Evolutionary conservation across 202 grass and related monocot species (phyloP).

Genomic region (Alloteropsis angusta): DNA sequence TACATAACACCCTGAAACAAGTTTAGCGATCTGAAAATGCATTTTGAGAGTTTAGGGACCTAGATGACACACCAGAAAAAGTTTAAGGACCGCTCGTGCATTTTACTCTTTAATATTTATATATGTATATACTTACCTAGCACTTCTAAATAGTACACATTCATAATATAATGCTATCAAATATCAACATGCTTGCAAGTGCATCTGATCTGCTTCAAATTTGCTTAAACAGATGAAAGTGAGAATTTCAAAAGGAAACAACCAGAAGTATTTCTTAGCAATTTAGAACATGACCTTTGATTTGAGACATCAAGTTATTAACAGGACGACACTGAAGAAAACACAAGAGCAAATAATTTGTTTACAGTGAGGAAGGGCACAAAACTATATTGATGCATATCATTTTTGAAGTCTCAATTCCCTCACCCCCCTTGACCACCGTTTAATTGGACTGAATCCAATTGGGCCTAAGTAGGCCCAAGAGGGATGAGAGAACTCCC

Average conservation of each 20-base stretch:
- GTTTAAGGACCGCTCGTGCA: no score
- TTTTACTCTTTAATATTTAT: background rate
- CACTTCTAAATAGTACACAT: background rate
- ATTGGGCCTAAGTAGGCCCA: background rate
- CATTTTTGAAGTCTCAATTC: background rate
- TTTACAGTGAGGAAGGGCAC: background rate
- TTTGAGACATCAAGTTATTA: background rate
- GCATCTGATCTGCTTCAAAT: background rate
- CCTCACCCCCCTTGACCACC: background rate
- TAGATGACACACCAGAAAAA: no score
- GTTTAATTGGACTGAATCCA: no score
- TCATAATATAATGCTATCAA: slow-evolving; percentile 1
- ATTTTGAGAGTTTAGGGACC: no score
- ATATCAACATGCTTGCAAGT: slow-evolving; percentile 4
- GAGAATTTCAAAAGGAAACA: background rate
- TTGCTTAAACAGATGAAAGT: background rate
- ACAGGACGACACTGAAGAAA: background rate
- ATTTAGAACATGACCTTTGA: background rate
- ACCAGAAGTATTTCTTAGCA: background rate
- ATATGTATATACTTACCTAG: background rate
- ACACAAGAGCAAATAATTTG: background rate
- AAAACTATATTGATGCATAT: background rate
- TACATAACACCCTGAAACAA: no score
- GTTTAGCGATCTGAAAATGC: no score
- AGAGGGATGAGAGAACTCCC: background rate